phyloP scores from a whole-genome alignment of 2,329 filamentous ascomycete species.

The Microdochium paspali region DNA sequence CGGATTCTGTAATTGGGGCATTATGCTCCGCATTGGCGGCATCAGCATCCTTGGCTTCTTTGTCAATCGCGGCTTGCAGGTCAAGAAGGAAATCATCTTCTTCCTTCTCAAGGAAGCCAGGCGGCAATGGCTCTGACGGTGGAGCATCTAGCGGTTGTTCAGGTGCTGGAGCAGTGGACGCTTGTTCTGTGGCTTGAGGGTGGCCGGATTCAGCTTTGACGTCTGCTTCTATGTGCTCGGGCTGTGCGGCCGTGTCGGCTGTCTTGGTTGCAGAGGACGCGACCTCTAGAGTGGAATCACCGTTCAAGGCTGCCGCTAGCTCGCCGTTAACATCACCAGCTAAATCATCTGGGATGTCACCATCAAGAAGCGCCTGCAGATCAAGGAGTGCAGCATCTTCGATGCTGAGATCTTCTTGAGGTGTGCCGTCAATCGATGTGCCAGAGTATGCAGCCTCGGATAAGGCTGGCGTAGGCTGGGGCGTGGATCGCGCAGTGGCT shows the following conservation, averaged over 20 bases:
- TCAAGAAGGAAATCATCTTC: not conserved
- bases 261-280: too few relatives aligned
- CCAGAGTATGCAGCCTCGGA: not conserved
- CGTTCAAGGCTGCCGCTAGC: not conserved
- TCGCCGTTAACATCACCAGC: not conserved
- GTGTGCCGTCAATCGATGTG: not conserved
- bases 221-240: too few relatives aligned
- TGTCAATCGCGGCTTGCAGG: not conserved
- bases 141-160: not conserved
- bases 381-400: conserved; percentile 17
- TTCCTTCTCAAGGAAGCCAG: not conserved
- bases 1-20: not conserved
- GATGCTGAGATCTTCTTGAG: conserved; percentile 12
- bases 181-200: not conserved
- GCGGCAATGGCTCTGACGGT: not conserved
- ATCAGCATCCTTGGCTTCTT: not conserved
- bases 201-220: too few relatives aligned
- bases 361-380: conserved; percentile 14
- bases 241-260: too few relatives aligned
- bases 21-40: not conserved
- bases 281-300: too few relatives aligned
- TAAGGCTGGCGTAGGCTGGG: not conserved
- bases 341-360: conserved; percentile 3
- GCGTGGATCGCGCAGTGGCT: not conserved
- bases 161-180: too few relatives aligned